Evolutionary conservation across 2,329 filamentous ascomycete species (phyloP), one percentile per base, ranked within the genome.

Genomic region (Coniochaeta prunicola): DNA sequence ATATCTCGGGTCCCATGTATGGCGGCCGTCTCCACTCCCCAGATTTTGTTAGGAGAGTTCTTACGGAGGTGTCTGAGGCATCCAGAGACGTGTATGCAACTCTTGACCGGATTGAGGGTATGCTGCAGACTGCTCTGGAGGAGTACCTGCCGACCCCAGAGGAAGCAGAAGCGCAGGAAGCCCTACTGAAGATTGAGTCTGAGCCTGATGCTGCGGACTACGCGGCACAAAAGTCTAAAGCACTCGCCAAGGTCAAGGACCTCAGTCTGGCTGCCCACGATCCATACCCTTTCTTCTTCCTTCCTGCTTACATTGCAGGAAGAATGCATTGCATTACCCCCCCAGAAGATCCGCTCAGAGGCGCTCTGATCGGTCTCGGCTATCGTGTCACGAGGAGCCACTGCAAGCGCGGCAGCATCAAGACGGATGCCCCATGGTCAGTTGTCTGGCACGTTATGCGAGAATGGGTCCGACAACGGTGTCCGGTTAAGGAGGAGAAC

Each of bases 1-100:
- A 97, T 72, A 72, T 97, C 15, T 89, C 86, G 4, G 94, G 94
- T 1, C 94, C 94, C 0, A 97, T 99, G 93, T 99, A 92, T 76
- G 92, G 85, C 34, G 94, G 94, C 0, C 89, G 89, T 21, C 77
- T 99, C 9, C 94, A 99, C 73, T 92, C 92, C 50, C 81, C 85
- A 7, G 83, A 86, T 1, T 99, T 97, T 68, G 85, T 99, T 61
- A 83, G 89, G 67, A 84, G 83, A 59, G 86, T 99, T 26, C 79
- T 99, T 17, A 82, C 86, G 48, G 82, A 88, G 59, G 79, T 96
- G 9, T 86, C 90, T 0, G 74, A 78, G 4, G 83, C 85, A 0
- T 84, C 92, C 54, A 79, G 80, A 28, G 78, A 85, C 0, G 81
- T 86, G 0, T 99, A 99, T 69, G 85, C 86, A 40, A 99, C 94